Evolutionary conservation across 192 early-diverging fungal genomes (phyloP).

Genomic region (Mortierella alpina): DNA sequence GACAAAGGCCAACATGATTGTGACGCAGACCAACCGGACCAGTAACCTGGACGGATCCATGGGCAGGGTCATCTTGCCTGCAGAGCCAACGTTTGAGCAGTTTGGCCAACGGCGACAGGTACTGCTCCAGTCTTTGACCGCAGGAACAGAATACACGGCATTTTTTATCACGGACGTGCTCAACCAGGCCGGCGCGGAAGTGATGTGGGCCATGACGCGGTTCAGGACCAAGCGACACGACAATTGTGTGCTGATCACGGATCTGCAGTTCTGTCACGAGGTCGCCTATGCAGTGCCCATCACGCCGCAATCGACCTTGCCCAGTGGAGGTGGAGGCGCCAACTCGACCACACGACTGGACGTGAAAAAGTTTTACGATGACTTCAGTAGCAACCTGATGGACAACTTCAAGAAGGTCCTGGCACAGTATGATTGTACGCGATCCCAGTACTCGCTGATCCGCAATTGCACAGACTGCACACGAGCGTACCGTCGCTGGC

Average conservation of each 20-base stretch:
- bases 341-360: constrained; percentile 20
- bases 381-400: constrained; percentile 47
- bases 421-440: constrained; percentile 62
- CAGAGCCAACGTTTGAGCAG: constrained; percentile 37
- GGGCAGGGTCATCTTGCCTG: constrained; percentile 45
- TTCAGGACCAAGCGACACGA: constrained; percentile 36
- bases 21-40: constrained; percentile 51
- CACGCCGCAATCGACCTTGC: constrained; percentile 28
- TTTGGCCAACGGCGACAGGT: constrained; percentile 38
- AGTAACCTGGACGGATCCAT: constrained; percentile 49
- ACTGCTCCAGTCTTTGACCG: constrained; percentile 34
- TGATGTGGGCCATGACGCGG: constrained; percentile 23
- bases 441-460: constrained; percentile 65
- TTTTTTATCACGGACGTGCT: constrained; percentile 52
- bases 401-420: constrained; percentile 61
- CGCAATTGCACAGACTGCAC: constrained; percentile 66
- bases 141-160: constrained; percentile 55
- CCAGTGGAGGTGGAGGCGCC: constrained; percentile 1
- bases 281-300: constrained; percentile 67
- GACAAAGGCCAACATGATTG: constrained; percentile 43
- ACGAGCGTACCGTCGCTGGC: constrained; percentile 65
- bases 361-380: constrained; percentile 59
- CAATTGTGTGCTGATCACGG: constrained; percentile 63
- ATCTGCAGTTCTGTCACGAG: constrained; percentile 61
- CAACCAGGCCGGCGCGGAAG: constrained; percentile 34